A percentile compares a stretch with the other conserved stretches of the same genome.
Evolutionary conservation across 2,329 filamentous ascomycete genomes (phyloP).

Genomic region (Stachybotrys chlorohalonatus): DNA sequence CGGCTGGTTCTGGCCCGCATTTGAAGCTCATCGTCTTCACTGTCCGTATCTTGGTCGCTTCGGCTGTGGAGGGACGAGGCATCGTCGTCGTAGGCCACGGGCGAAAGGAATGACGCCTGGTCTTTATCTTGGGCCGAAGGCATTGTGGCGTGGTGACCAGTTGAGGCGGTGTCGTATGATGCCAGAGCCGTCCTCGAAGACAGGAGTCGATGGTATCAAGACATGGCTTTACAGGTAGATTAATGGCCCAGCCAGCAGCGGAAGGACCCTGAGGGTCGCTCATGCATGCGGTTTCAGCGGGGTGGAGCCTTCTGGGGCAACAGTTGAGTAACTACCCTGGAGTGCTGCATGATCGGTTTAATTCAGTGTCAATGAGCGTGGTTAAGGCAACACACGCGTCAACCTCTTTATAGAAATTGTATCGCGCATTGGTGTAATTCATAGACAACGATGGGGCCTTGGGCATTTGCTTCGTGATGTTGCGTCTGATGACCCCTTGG

Average conservation of each 20-base stretch:
- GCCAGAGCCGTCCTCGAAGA: background rate
- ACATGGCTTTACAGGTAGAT: background rate
- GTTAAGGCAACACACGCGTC: too few species aligned
- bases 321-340: background rate
- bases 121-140: constrained; percentile 14
- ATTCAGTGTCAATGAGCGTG: too few species aligned
- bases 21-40: constrained; percentile 64
- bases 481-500: too few species aligned
- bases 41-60: constrained; percentile 67
- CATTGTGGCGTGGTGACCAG: constrained; percentile 12
- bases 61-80: constrained; percentile 56
- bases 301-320: background rate
- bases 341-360: background rate
- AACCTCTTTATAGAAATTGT: too few species aligned
- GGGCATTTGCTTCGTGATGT: too few species aligned
- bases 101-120: constrained; percentile 47
- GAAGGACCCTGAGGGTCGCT: background rate
- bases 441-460: too few species aligned
- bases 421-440: too few species aligned
- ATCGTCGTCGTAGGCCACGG: constrained; percentile 58
- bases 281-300: background rate
- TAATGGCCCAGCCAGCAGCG: background rate
- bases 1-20: constrained; percentile 57
- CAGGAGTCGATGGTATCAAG: background rate
- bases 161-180: background rate